A percentile compares a stretch with the other conserved stretches of the same genome.
Conservation (phyloP, 2,329 filamentous ascomycete species). For the Fusarium coicis region DNA sequence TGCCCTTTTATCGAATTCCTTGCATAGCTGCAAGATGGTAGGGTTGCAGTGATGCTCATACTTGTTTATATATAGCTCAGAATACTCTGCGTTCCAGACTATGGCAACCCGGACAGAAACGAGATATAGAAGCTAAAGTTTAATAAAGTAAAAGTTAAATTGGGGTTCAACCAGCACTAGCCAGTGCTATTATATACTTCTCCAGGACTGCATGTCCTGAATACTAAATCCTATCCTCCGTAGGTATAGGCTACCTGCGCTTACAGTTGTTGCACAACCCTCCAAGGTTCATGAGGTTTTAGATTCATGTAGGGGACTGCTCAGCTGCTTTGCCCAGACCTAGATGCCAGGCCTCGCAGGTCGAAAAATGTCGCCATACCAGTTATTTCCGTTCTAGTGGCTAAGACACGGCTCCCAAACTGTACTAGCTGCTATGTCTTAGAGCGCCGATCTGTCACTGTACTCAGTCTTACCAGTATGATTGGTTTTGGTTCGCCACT, state of each 20-base stretch:
- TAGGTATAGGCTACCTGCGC: background rate
- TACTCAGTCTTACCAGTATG: background rate
- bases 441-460: background rate
- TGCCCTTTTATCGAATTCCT: background rate
- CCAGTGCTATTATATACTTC: rapidly evolving
- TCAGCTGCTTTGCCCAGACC: background rate
- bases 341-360: background rate
- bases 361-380: background rate
- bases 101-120: background rate
- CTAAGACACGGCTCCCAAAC: background rate
- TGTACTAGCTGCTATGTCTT: background rate
- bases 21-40: background rate
- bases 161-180: rapidly evolving
- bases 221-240: background rate
- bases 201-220: rapidly evolving
- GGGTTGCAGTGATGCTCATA: background rate
- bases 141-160: background rate
- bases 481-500: background rate
- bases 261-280: background rate
- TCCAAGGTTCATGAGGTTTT: background rate
- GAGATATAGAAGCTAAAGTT: background rate
- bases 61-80: background rate
- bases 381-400: background rate
- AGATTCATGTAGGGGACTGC: background rate
- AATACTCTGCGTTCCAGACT: background rate